These are phyloP conservation scores for Rostrohypoxylon terebratum DNA, from an alignment of 495 filamentous ascomycete genomes.

Conservation along the genomic window DNA sequence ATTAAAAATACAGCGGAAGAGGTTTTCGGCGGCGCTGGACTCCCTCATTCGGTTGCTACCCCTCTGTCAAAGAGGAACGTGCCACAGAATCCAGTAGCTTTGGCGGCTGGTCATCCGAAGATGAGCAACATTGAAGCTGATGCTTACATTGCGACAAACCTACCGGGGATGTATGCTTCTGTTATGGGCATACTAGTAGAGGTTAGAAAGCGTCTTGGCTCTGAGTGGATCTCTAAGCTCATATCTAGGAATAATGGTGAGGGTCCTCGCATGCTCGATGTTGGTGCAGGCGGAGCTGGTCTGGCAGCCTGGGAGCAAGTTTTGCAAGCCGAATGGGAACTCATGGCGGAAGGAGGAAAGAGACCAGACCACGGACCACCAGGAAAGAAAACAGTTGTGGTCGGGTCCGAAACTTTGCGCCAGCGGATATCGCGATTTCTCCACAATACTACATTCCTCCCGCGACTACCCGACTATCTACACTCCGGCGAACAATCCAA, in stretches of 20 bases:
- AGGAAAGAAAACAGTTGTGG: constrained; percentile 64
- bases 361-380: constrained; percentile 50
- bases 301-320: constrained; percentile 87
- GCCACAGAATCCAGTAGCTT: constrained; percentile 73
- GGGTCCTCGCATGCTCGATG: constrained; percentile 83
- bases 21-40: constrained; percentile 75
- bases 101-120: constrained; percentile 74
- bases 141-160: constrained; percentile 78
- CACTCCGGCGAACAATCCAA: constrained; percentile 63
- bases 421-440: constrained; percentile 80
- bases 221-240: constrained; percentile 78
- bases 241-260: constrained; percentile 72
- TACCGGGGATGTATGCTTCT: constrained; percentile 84
- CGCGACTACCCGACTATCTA: constrained; percentile 91
- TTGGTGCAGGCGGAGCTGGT: constrained; percentile 85
- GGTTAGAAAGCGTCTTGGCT: constrained; percentile 84
- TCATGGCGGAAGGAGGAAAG: constrained; percentile 66
- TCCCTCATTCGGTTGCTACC: constrained; percentile 75
- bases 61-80: constrained; percentile 52
- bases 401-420: constrained; percentile 68
- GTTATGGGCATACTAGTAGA: constrained; percentile 81
- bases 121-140: constrained; percentile 93
- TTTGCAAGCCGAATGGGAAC: constrained; percentile 80
- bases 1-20: constrained; percentile 73
- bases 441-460: constrained; percentile 90